These are phyloP conservation scores for Juglanconis juglandina DNA, from an alignment of 2,329 filamentous ascomycete species.

Conservation along the genomic window DNA sequence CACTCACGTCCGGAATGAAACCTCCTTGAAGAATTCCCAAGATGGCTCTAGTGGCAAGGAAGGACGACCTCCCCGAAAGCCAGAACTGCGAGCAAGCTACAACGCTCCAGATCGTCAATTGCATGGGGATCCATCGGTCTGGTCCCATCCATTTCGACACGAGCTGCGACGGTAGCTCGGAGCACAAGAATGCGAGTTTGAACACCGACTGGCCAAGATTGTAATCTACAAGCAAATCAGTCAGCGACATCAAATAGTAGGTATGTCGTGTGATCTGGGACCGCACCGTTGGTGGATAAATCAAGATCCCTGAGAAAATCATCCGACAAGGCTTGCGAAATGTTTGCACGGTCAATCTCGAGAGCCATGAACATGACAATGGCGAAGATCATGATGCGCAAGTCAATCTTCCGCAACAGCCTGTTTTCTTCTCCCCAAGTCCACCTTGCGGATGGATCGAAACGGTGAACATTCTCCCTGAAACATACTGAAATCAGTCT, in stretches of 20 bases:
- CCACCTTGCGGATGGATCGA: conserved; percentile 43
- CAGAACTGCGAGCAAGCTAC: conserved; percentile 48
- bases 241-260: background rate
- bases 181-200: conserved; percentile 46
- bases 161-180: conserved; percentile 60
- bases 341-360: conserved; percentile 47
- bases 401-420: conserved; percentile 38
- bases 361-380: conserved; percentile 50
- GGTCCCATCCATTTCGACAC: conserved; percentile 56
- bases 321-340: conserved; percentile 45
- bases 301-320: conserved; percentile 42
- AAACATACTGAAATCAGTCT: background rate
- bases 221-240: conserved; percentile 30
- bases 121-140: conserved; percentile 58
- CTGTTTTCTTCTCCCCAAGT: conserved; percentile 37
- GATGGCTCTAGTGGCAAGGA: conserved; percentile 36
- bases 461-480: conserved; percentile 43
- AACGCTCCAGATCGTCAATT: conserved; percentile 55
- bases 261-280: background rate
- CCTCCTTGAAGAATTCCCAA: conserved; percentile 43
- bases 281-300: conserved; percentile 41
- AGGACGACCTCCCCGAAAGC: conserved; percentile 35
- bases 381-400: conserved; percentile 43
- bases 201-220: conserved; percentile 50
- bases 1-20: conserved; percentile 41